phyloP scores from a whole-genome alignment of 305 asterid genomes.

The Fraxinus latifolia region DNA sequence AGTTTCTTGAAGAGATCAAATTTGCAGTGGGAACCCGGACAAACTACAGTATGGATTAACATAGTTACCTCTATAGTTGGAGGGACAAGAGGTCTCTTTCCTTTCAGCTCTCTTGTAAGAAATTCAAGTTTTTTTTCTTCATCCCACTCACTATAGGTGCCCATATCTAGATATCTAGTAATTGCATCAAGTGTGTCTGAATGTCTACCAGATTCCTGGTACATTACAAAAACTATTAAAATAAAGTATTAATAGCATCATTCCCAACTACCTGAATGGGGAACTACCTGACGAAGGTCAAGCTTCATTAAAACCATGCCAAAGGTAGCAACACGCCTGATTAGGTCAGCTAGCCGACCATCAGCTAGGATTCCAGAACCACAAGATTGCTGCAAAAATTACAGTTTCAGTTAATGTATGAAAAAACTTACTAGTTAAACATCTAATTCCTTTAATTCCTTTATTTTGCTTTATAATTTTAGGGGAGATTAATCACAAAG shows the following conservation, averaged over 20 bases:
- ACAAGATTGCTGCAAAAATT: conserved; percentile 64
- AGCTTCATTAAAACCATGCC: conserved; percentile 97
- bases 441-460: neutral
- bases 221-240: conserved; percentile 25
- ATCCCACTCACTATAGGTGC: conserved; percentile 93
- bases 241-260: conserved; percentile 2
- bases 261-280: neutral
- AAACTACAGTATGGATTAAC: neutral
- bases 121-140: conserved; percentile 80
- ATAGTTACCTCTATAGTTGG: conserved; percentile 64
- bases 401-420: conserved; percentile 14
- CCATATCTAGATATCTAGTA: conserved; percentile 82
- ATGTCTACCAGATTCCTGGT: conserved; percentile 91
- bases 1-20: neutral
- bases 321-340: conserved; percentile 82
- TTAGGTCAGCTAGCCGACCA: conserved; percentile 88
- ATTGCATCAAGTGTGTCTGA: conserved; percentile 92
- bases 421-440: neutral
- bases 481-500: neutral
- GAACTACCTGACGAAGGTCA: conserved; percentile 90
- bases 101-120: conserved; percentile 78
- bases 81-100: conserved; percentile 93
- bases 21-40: neutral
- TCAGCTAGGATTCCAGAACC: conserved; percentile 92
- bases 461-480: neutral